Conservation (phyloP, 805 yeast species). For the Saccharomycopsis lassenensis region DNA sequence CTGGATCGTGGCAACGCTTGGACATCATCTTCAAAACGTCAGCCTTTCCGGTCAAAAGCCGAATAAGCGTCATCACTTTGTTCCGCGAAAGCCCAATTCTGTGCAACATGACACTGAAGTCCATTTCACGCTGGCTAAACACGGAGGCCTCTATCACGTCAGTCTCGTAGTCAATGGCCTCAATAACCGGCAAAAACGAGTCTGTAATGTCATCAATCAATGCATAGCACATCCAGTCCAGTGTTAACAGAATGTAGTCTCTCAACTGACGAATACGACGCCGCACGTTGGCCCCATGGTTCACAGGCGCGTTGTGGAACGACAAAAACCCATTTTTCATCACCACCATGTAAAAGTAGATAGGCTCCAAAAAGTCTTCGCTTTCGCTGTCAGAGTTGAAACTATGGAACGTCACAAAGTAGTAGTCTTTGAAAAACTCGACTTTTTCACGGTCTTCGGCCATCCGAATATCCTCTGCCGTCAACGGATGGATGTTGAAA, state of each 20-base stretch:
- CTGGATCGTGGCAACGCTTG: constrained; percentile 73
- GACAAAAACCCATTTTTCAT: constrained; percentile 49
- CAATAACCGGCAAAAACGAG: constrained; percentile 50
- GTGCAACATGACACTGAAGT: constrained; percentile 65
- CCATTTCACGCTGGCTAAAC: constrained; percentile 63
- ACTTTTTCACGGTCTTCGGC: constrained; percentile 97
- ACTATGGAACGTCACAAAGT: constrained; percentile 94
- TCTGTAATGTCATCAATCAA: constrained; percentile 57
- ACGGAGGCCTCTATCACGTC: constrained; percentile 72
- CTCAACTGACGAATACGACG: constrained; percentile 53
- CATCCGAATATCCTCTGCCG: constrained; percentile 94
- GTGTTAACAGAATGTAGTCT: constrained; percentile 46
- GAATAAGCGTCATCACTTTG: constrained; percentile 85
- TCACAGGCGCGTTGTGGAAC: constrained; percentile 49
- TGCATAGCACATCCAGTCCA: constrained; percentile 62
- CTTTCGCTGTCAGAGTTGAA: constrained; percentile 78
- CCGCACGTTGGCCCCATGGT: constrained; percentile 50
- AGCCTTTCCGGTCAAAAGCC: constrained; percentile 85
- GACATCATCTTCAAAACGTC: constrained; percentile 96
- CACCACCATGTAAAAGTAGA: constrained; percentile 49
- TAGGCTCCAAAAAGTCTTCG: constrained; percentile 72
- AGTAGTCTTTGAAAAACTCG: constrained; percentile 80
- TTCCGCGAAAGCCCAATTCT: constrained; percentile 84
- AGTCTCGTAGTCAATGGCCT: constrained; percentile 48
- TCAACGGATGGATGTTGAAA: constrained; percentile 94